These are phyloP conservation scores for Cyclotella sp. DNA, from an alignment of 108 stramenopile genomes.

Conservation along the genomic window DNA sequence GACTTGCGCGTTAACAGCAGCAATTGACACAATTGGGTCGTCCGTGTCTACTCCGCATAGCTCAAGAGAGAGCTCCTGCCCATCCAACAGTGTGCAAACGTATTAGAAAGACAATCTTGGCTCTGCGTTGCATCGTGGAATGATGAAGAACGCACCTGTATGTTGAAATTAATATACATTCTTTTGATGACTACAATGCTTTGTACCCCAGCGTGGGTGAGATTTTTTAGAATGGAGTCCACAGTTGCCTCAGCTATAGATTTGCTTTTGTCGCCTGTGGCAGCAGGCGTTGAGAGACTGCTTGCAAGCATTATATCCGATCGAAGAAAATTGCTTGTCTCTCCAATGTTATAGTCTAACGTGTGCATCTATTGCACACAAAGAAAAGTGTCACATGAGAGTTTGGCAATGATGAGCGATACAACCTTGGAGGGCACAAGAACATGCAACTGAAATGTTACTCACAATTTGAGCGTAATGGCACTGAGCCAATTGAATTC, in stretches of 20 bases:
- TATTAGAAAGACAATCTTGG: neutral
- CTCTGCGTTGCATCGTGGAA: neutral
- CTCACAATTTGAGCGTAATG: constrained; percentile 72
- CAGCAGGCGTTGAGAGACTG: constrained; percentile 2
- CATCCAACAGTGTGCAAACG: neutral
- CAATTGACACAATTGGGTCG: constrained; percentile 64
- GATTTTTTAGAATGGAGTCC: constrained; percentile 31
- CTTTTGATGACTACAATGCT: constrained; percentile 52
- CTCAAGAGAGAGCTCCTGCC: constrained; percentile 58
- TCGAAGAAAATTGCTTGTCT: constrained; percentile 69
- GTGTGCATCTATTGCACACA: constrained; percentile 46
- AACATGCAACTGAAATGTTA: neutral
- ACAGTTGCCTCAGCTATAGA: constrained; percentile 15
- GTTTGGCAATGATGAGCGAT: too few relatives aligned
- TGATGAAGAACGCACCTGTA: constrained; percentile 27
- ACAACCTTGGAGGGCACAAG: too few relatives aligned
- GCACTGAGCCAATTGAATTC: constrained; percentile 56
- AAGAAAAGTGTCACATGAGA: too few relatives aligned
- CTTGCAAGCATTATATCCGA: constrained; percentile 26
- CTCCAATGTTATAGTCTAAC: constrained; percentile 72
- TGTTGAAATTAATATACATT: constrained; percentile 62
- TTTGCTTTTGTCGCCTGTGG: constrained; percentile 12
- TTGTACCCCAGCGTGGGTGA: constrained; percentile 76
- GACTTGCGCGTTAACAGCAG: constrained; percentile 67
- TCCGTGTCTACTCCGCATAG: constrained; percentile 44